Evolutionary conservation across 2,329 filamentous ascomycete genomes (phyloP), one percentile per base, ranked within the genome.

Genomic region (Ploettnerulaceae sp.): DNA sequence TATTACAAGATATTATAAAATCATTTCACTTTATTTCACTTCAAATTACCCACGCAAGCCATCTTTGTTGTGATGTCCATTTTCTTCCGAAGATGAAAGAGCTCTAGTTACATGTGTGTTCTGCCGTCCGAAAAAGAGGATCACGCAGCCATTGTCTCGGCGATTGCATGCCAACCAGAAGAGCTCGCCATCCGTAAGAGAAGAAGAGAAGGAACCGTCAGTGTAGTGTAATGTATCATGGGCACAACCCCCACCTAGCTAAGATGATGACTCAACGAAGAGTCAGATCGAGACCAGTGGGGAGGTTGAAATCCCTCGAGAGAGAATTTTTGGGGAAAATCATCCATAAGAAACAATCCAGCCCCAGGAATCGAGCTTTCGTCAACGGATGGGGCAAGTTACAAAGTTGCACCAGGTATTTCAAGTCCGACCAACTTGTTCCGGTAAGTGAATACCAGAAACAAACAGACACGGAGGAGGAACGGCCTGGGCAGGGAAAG

Each of bases 361-460:
- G n/a, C n/a, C n/a, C n/a, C 7, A 12, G 7, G 7, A 12, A 12
- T 28, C 25, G 25, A 28, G 7, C 22, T 46, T 35, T 47, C 17
- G 17, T 34, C 21, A 24, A 29, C 32, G 33, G 28, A 54, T 39
- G 25, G 34, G 31, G 24, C 37, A 42, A 53, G 53, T 43, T 55
- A 57, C 52, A 55, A 55, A 51, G 24, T 47, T 47, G 47, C 34
- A 54, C 44, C 53, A 43, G 26, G 42, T 39, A 5, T 38, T 32
- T 21, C 18, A 12, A 31, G n/a, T 26, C 38, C 28, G 24, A 21
- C 18, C 28, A 24, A 15, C 14, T 35, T 31, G 17, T 21, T 6
- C 24, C 20, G 6, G 6, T 9, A 4, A 29, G 26, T 22, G 28
- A 33, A 8, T 9, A 12, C 28, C 18, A 20, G 7, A n/a, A 14